phyloP scores from a whole-genome alignment of 2,329 filamentous ascomycete species.

The Botrytis porri region DNA sequence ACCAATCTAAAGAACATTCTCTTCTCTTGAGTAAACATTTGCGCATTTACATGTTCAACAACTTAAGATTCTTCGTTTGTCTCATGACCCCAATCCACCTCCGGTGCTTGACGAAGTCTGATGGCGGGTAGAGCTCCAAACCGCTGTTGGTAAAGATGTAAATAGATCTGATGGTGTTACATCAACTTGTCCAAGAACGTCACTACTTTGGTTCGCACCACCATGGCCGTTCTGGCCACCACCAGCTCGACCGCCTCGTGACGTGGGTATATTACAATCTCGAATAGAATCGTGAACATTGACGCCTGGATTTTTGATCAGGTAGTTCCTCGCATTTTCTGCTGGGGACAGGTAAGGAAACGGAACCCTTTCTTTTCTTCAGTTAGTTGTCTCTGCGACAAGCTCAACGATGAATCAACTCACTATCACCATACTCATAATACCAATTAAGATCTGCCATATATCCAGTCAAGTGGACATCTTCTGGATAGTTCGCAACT shows the following conservation, averaged over 20 bases:
- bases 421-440: background rate
- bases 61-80: too few relatives aligned
- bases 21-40: too few relatives aligned
- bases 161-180: background rate
- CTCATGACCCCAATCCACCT: background rate
- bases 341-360: background rate
- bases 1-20: fast-evolving
- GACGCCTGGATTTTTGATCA: background rate
- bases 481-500: background rate
- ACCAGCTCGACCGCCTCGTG: background rate
- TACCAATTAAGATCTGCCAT: background rate
- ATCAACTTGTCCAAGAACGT: background rate
- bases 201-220: background rate
- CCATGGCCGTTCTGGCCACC: background rate
- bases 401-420: background rate
- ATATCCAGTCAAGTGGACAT: background rate
- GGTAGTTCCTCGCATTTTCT: background rate
- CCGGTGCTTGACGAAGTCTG: background rate
- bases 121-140: background rate
- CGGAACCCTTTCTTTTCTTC: background rate
- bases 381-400: background rate
- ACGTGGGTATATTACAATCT: background rate
- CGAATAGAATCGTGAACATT: background rate
- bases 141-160: background rate
- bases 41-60: too few relatives aligned